Evolutionary conservation across 768 basidiomycete genomes (phyloP), one percentile per base, ranked within the genome.

Genomic region (Exsudoporus frostii): DNA sequence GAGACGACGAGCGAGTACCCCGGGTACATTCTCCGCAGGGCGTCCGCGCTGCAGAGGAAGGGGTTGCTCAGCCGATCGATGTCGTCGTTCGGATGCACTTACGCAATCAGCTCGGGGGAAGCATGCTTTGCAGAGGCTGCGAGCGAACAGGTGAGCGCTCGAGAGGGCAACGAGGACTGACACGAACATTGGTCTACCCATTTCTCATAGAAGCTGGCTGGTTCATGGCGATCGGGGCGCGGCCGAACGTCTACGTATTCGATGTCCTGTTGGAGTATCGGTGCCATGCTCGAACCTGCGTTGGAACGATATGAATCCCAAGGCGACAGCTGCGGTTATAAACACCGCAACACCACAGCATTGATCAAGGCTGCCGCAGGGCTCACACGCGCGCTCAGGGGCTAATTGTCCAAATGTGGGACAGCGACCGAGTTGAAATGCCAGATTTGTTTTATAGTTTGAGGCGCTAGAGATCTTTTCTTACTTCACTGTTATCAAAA

Each of bases 1-100:
- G 85, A 79, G 54, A 79, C 67, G 8, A 87, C 76, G 25, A 88
- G 59, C 25, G 84, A 82, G 60, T 86, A 75, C 10, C 79, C 76
- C 7, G 87, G 85, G 63, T 88, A 83, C 15, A 85, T 51, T 58
- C 74, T 77, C 34, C 76, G 79, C 36, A 90, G 72, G 36, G 75
- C 69, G 53, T 83, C 73, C 64, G 60, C 78, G 69, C 70, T 69
- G 55, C 45, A 41, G 7, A 29, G 15, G 30, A 25, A 44, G 47
- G 14, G 24, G n/a, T 37, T 22, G 36, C n/a, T 42, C 39, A 51
- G 41, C 30, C 27, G 30, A 51, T 38, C 53, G 42, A 53, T 60
- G 43, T 50, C 45, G 11, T 32, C 38, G 34, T 53, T 30, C 17
- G 25, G 37, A 37, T 4, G 33, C 45, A 10, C 74, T 29, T 65